Base-by-base conservation (phyloP, 148 eudicot genomes). In the Camellia lanceoleosa region DNA sequence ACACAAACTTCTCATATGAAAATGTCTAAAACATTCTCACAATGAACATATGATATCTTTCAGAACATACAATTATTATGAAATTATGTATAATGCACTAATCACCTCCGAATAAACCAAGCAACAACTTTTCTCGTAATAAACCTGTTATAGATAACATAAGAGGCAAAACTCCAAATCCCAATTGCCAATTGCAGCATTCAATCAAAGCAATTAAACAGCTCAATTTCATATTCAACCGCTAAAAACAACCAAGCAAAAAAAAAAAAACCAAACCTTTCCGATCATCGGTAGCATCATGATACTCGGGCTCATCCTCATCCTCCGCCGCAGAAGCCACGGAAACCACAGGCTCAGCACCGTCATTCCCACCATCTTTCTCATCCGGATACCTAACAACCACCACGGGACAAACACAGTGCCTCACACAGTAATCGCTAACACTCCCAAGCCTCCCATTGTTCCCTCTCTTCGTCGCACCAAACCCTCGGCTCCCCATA, bases 401-500 rank as follows among this genome's bases (percentile, higher is more conserved):
- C 73, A 80, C 82, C 61, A 80, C 82, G 4, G 82, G 82, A 23
- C 82, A 80, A 23, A 80, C 78, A 73, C 77, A 80, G 71, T 73
- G 82, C 14, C 82, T 44, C 59, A 79, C 82, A 47, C 82, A 79
- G 19, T 80, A 80, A 64, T 80, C 82, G 18, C 82, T 80, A 42
- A 80, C 78, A 66, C 82, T 80, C 78, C 82, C 82, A 1, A 80
- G 82, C 82, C 63, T 54, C 65, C 56, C 82, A 65, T 68, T 42
- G 18, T 12, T 23, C 52, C 77, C 82, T 73, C 78, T 54, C 82
- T 66, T 80, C 13, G 62, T 65, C 14, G 82, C 82, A 3, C 82
- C 82, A 74, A 80, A 80, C 44, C 82, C 82, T 23, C 82, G 46
- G 61, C 82, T 80, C 66, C 82, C 82, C 82, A 80, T 80, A 18